Conservation (phyloP, 495 filamentous ascomycete genomes). For the Clohesyomyces aquaticus region DNA sequence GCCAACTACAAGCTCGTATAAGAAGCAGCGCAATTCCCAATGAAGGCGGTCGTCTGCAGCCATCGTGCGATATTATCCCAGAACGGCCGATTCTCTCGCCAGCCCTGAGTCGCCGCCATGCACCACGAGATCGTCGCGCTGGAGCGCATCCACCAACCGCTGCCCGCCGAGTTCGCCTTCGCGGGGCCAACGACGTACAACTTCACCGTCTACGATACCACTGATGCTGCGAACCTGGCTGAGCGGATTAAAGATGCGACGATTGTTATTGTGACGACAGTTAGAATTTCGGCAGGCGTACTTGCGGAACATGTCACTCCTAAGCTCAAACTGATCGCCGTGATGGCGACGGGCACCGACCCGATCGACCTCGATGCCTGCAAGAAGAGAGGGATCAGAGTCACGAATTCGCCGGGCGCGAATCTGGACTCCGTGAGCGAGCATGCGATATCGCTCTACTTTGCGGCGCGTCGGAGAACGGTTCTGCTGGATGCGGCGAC, state of each 20-base stretch:
- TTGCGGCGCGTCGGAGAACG: conserved; percentile 56
- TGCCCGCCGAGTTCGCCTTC: conserved; percentile 48
- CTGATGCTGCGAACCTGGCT: conserved; percentile 41
- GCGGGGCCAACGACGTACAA: conserved; percentile 48
- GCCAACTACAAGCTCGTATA: neutral
- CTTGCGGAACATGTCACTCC: conserved; percentile 44
- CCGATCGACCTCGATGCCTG: conserved; percentile 55
- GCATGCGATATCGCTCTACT: conserved; percentile 59
- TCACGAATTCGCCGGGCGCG: conserved; percentile 50
- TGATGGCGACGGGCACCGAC: conserved; percentile 58
- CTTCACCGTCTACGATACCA: conserved; percentile 41
- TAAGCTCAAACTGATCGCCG: conserved; percentile 52
- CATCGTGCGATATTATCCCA: neutral
- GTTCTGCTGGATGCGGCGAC: conserved; percentile 49
- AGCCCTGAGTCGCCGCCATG: conserved; percentile 12
- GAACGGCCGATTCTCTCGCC: neutral
- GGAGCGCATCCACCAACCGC: conserved; percentile 52
- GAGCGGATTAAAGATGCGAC: conserved; percentile 53
- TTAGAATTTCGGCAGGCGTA: conserved; percentile 47
- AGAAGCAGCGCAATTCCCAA: neutral
- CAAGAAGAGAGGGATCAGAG: conserved; percentile 50
- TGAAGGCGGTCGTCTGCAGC: neutral
- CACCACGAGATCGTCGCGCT: conserved; percentile 54
- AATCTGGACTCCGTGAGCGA: conserved; percentile 59
- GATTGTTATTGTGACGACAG: conserved; percentile 53